Evolutionary conservation across 305 asterid species (phyloP).

Genomic region (Fraxinus sp.): DNA sequence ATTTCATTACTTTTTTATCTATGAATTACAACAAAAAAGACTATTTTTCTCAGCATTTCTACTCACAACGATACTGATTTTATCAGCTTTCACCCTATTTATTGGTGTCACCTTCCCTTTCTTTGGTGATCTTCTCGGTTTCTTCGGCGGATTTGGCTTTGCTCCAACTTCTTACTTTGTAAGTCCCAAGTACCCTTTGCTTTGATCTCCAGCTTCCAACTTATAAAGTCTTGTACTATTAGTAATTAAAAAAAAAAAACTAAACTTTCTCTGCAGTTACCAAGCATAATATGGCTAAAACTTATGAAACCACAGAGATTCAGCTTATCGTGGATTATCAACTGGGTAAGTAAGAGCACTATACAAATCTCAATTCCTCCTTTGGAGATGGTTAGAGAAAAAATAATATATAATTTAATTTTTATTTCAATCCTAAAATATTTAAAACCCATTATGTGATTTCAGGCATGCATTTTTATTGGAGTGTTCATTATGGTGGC

Average conservation of each 20-base stretch:
- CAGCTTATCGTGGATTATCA: slow-evolving; percentile 76
- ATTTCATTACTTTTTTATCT: not conserved
- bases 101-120: slow-evolving; percentile 88
- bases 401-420: no score
- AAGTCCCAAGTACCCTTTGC: slow-evolving; percentile 28
- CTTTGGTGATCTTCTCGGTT: slow-evolving; percentile 96
- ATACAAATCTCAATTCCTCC: not conserved
- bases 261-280: slow-evolving; percentile 52
- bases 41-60: not conserved
- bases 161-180: slow-evolving; percentile 98
- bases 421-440: not conserved
- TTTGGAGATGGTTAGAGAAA: not conserved
- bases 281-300: slow-evolving; percentile 82
- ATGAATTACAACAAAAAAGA: not conserved
- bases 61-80: not conserved
- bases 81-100: slow-evolving; percentile 79
- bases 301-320: slow-evolving; percentile 75
- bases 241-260: not conserved
- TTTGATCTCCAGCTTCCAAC: not conserved
- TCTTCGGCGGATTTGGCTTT: slow-evolving; percentile 97
- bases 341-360: slow-evolving; percentile 56
- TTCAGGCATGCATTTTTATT: slow-evolving; percentile 65
- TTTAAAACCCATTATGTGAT: not conserved
- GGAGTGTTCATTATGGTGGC: slow-evolving; percentile 89
- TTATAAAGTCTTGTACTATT: not conserved